Conservation (phyloP, 2,329 filamentous ascomycete species). For the Fusarium sp. region DNA sequence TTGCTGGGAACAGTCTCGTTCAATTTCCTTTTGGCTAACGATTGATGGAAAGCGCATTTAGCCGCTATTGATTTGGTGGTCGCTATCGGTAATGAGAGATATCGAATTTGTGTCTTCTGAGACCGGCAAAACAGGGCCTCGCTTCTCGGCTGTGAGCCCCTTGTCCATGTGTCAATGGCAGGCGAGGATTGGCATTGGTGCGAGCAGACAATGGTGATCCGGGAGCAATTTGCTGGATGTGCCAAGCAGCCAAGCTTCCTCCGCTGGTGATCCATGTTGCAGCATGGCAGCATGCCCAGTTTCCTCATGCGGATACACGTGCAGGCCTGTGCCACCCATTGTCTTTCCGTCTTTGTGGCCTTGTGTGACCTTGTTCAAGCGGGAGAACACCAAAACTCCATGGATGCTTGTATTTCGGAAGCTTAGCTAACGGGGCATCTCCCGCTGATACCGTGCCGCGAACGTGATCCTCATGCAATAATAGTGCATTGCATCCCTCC, state of each 20-base stretch:
- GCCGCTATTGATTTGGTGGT: constrained; percentile 9
- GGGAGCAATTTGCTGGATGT: constrained; percentile 10
- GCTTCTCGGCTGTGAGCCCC: constrained; percentile 13
- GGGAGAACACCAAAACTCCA: background rate
- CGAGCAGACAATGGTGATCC: constrained; percentile 27
- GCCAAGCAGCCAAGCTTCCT: constrained; percentile 14
- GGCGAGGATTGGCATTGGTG: constrained; percentile 14
- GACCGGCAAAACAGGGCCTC: constrained; percentile 18
- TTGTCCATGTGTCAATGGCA: constrained; percentile 23
- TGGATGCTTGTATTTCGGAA: constrained; percentile 5
- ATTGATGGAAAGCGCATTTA: constrained; percentile 15
- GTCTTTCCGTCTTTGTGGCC: constrained; percentile 23
- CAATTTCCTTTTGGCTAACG: constrained; percentile 28
- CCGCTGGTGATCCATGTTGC: constrained; percentile 22
- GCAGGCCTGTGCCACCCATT: constrained; percentile 33
- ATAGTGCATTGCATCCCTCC: background rate
- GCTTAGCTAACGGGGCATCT: constrained; percentile 16
- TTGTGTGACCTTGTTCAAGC: constrained; percentile 7
- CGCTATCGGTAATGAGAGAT: constrained; percentile 12
- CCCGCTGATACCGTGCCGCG: constrained; percentile 1
- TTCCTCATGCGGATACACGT: constrained; percentile 39
- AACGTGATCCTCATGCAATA: constrained; percentile 2
- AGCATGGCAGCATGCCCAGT: constrained; percentile 16
- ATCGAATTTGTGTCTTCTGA: constrained; percentile 3
- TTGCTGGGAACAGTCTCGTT: background rate